Conservation (phyloP, 768 basidiomycete species). For the Naganishia randhawae region DNA sequence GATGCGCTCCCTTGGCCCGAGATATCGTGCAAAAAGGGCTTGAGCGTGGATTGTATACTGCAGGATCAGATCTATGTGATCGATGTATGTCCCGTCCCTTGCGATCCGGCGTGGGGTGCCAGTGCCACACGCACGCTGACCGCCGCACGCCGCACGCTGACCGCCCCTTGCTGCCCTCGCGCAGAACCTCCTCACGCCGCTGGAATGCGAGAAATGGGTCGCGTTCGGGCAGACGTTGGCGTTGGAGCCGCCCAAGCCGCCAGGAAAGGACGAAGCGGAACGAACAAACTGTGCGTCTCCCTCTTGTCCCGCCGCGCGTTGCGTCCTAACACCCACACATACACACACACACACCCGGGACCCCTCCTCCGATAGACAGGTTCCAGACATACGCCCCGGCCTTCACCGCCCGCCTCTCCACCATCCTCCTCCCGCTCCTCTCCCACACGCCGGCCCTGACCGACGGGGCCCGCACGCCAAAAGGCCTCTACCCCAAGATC, state of each 20-base stretch:
- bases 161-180: neutral
- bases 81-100: constrained; percentile 27
- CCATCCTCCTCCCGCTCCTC: constrained; percentile 12
- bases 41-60: constrained; percentile 9
- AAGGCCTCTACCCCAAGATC: constrained; percentile 25
- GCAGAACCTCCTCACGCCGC: constrained; percentile 21
- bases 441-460: neutral
- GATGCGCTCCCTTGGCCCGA: constrained; percentile 15
- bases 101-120: too few species aligned
- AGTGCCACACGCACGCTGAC: too few species aligned
- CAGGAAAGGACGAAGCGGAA: constrained; percentile 25
- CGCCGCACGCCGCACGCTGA: neutral
- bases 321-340: neutral
- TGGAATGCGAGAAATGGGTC: constrained; percentile 26
- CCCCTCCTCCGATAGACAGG: constrained; percentile 2
- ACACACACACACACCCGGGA: neutral
- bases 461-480: neutral
- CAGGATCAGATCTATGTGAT: constrained; percentile 28
- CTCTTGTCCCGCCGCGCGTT: neutral
- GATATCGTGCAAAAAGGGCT: constrained; percentile 16
- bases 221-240: constrained; percentile 21
- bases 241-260: constrained; percentile 23
- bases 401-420: neutral
- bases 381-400: constrained; percentile 24
- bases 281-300: constrained; percentile 21